These are phyloP conservation scores for Hypoxylon intermedium DNA, from an alignment of 495 filamentous ascomycete species.

Conservation along the genomic window DNA sequence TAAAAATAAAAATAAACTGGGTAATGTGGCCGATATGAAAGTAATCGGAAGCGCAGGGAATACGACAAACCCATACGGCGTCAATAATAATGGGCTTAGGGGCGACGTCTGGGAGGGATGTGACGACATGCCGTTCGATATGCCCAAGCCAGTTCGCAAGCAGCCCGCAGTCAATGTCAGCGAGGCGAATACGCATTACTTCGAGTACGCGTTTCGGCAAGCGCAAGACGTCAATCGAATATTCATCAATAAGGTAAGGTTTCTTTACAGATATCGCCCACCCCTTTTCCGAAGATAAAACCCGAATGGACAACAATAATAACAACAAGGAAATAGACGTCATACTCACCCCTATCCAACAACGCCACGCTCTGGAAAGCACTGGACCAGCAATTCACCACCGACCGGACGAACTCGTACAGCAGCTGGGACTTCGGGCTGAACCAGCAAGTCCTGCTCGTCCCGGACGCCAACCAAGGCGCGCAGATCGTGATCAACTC, in stretches of 20 bases:
- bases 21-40: neutral
- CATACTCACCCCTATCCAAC: conserved; percentile 33
- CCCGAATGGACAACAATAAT: no score
- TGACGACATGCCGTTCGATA: conserved; percentile 46
- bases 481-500: conserved; percentile 72
- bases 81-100: conserved; percentile 37
- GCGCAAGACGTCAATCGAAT: conserved; percentile 46
- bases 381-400: conserved; percentile 38
- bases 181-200: conserved; percentile 41
- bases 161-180: conserved; percentile 33
- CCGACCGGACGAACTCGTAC: conserved; percentile 36
- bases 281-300: no score
- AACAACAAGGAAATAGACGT: conserved; percentile 29
- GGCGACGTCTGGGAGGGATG: conserved; percentile 46
- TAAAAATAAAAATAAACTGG: no score
- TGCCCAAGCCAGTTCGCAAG: conserved; percentile 41
- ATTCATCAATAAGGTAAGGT: conserved; percentile 46
- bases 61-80: conserved; percentile 41
- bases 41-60: conserved; percentile 39
- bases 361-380: conserved; percentile 44
- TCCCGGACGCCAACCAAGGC: conserved; percentile 68
- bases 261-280: neutral
- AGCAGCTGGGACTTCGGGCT: conserved; percentile 45
- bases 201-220: conserved; percentile 44
- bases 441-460: conserved; percentile 43